phyloP scores from a whole-genome alignment of 805 yeast genomes.

The Pichia eremophila region DNA sequence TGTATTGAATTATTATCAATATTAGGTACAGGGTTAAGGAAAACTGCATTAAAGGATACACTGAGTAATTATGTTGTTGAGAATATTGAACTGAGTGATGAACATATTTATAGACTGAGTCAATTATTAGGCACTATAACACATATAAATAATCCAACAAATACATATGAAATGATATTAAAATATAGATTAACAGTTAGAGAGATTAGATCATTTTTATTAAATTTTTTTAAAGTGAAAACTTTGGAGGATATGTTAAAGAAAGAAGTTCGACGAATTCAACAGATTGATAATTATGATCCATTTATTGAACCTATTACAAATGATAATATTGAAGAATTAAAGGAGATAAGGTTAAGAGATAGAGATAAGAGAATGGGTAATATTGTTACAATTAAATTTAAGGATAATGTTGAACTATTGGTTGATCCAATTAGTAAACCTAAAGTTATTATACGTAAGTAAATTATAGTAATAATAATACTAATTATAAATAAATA shows the following conservation, averaged over 20 bases:
- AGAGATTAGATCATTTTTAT: conserved; percentile 33
- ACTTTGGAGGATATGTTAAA: conserved; percentile 23
- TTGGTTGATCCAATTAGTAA: conserved; percentile 31
- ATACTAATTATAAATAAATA: too few species aligned
- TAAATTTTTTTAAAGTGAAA: conserved; percentile 32
- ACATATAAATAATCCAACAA: conserved; percentile 35
- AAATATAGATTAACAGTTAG: conserved; percentile 45
- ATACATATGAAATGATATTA: conserved; percentile 38
- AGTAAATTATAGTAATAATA: too few species aligned
- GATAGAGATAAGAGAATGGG: conserved; percentile 25
- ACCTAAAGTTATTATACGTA: conserved; percentile 11
- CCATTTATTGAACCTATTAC: conserved; percentile 9
- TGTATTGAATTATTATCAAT: conserved; percentile 36
- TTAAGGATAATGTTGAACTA: conserved; percentile 30
- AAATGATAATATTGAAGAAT: conserved; percentile 5
- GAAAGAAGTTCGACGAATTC: conserved; percentile 5
- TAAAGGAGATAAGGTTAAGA: background rate
- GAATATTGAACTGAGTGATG: conserved; percentile 8
- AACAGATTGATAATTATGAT: conserved; percentile 6
- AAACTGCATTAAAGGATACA: conserved; percentile 5
- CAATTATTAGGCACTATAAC: conserved; percentile 28
- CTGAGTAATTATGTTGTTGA: conserved; percentile 5
- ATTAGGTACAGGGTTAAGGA: conserved; percentile 19
- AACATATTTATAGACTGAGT: conserved; percentile 3
- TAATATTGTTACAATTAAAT: conserved; percentile 27